These are phyloP conservation scores for Boletus tylopilopsis DNA, from an alignment of 768 basidiomycete species.

Conservation along the genomic window DNA sequence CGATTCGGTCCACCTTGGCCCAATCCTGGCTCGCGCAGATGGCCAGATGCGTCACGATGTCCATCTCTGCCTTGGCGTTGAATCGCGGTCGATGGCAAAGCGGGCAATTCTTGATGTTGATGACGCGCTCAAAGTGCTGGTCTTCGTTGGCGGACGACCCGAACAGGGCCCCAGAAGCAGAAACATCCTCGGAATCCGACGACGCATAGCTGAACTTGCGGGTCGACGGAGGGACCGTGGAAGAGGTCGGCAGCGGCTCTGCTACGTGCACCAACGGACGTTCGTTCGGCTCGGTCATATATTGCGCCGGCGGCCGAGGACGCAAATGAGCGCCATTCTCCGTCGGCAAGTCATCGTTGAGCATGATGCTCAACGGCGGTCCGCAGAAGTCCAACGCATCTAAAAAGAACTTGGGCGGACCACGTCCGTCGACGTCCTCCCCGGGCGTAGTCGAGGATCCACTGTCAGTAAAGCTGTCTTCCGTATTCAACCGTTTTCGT, in stretches of 20 bases:
- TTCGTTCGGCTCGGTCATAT: constrained; percentile 46
- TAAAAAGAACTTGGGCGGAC: constrained; percentile 41
- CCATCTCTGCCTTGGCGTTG: constrained; percentile 83
- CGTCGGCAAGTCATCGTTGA: constrained; percentile 28
- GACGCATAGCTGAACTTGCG: constrained; percentile 39
- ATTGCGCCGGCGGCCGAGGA: constrained; percentile 18
- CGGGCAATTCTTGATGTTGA: constrained; percentile 94
- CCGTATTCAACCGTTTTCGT: constrained; percentile 59
- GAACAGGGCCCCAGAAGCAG: constrained; percentile 10
- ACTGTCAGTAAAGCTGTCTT: constrained; percentile 39
- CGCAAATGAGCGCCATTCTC: constrained; percentile 15
- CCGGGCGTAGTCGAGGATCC: constrained; percentile 55
- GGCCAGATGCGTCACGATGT: constrained; percentile 96
- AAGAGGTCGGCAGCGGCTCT: constrained; percentile 22
- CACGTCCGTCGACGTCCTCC: constrained; percentile 25
- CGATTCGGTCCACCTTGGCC: constrained; percentile 82
- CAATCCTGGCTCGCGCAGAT: constrained; percentile 94
- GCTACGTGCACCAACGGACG: constrained; percentile 37
- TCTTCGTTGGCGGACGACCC: constrained; percentile 20
- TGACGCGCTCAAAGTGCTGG: constrained; percentile 71
- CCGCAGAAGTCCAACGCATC: constrained; percentile 64
- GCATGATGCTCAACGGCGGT: constrained; percentile 34
- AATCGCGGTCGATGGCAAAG: constrained; percentile 87
- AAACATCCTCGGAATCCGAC: constrained; percentile 44
- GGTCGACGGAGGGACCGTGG: constrained; percentile 7